phyloP scores from a whole-genome alignment of 169 alveolate species.

The Blepharisma undulans region DNA sequence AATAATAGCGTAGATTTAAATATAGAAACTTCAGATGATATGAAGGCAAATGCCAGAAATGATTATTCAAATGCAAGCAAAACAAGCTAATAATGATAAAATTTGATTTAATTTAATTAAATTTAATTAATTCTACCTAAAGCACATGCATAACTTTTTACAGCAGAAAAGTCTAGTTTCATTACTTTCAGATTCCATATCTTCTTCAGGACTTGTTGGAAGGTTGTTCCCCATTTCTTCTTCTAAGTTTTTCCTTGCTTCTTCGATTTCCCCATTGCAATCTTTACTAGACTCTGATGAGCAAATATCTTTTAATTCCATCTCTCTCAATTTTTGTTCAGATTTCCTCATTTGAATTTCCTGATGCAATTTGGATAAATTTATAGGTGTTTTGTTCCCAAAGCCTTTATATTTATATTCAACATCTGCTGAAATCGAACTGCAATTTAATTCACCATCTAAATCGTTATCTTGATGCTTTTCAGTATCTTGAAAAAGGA shows the following conservation, averaged over 20 bases:
- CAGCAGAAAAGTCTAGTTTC: neutral
- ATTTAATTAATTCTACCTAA: neutral
- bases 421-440: neutral
- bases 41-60: neutral
- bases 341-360: neutral
- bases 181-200: neutral
- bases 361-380: neutral
- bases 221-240: neutral
- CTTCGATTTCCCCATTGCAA: neutral
- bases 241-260: neutral
- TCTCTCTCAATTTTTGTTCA: neutral
- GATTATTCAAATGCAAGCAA: neutral
- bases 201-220: neutral
- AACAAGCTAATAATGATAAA: neutral
- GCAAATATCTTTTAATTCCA: neutral
- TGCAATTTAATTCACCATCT: neutral
- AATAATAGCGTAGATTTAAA: neutral
- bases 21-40: neutral
- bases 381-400: neutral
- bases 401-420: neutral
- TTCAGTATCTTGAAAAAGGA: neutral
- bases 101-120: neutral
- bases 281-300: neutral
- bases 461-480: neutral
- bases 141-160: neutral